Percentiles rank a stretch among this genome's conserved stretches.
Evolutionary conservation across 2,329 filamentous ascomycete species (phyloP).

Genomic region (Sporothrix phasma): DNA sequence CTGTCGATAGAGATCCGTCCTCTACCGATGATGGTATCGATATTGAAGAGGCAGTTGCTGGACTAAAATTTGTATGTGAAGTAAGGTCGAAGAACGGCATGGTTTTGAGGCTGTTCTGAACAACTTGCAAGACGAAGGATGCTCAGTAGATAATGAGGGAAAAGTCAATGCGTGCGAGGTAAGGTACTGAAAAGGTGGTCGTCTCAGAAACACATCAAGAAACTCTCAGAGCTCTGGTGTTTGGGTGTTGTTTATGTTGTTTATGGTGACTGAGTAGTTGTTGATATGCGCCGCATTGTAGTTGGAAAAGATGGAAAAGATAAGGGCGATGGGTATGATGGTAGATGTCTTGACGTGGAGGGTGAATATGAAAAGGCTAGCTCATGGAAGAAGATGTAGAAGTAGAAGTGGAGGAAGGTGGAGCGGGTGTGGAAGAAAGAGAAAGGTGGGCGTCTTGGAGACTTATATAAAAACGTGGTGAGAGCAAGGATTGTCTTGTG

Average conservation of each 20-base stretch:
- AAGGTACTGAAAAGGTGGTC: neutral
- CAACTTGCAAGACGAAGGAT: neutral
- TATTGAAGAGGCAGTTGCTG: slow-evolving; percentile 1
- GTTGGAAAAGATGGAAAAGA: neutral
- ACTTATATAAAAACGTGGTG: slow-evolving; percentile 4
- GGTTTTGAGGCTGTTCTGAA: neutral
- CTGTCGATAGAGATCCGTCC: neutral
- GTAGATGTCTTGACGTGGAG: neutral
- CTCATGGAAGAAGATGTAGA: neutral
- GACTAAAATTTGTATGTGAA: neutral
- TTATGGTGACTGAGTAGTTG: neutral
- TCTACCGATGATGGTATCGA: slow-evolving; percentile 8
- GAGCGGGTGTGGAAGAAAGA: neutral
- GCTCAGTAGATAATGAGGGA: neutral
- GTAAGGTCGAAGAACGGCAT: slow-evolving; percentile 10
- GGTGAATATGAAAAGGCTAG: neutral
- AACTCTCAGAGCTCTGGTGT: neutral
- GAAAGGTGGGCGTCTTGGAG: neutral
- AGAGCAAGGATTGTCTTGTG: slow-evolving; percentile 5
- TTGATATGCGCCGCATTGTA: slow-evolving; percentile 15
- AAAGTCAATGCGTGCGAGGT: neutral
- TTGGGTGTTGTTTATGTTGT: neutral
- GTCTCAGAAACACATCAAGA: neutral
- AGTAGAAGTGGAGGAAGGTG: neutral
- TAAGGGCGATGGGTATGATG: too few relatives aligned